Percentiles rank a stretch among this genome's conserved stretches.
These are phyloP conservation scores for Nannizziopsis barbatae DNA, from an alignment of 2,329 filamentous ascomycete species.

Conservation along the genomic window DNA sequence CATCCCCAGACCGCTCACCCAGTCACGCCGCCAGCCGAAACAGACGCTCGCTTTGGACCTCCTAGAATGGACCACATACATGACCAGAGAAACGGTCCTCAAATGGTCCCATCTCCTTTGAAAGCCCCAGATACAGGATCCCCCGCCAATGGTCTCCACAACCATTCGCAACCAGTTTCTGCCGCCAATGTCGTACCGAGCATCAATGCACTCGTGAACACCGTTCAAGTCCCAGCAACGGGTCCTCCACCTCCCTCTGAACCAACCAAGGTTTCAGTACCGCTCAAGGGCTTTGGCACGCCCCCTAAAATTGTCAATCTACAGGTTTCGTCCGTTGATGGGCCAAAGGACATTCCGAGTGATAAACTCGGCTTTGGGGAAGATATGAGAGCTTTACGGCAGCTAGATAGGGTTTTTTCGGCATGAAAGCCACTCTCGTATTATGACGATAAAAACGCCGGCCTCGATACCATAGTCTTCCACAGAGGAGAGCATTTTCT, in stretches of 20 bases:
- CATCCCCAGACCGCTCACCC: slow-evolving; percentile 5
- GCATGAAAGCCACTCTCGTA: slow-evolving; percentile 20
- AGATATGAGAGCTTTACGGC: slow-evolving; percentile 54
- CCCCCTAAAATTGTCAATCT: neutral
- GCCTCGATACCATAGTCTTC: neutral
- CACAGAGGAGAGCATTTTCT: neutral
- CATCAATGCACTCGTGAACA: slow-evolving; percentile 40
- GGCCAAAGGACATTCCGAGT: slow-evolving; percentile 45
- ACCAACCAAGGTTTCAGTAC: slow-evolving; percentile 10
- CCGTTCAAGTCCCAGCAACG: slow-evolving; percentile 22
- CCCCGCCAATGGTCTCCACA: slow-evolving; percentile 16
- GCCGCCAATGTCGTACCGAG: slow-evolving; percentile 42
- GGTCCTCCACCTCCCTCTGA: slow-evolving; percentile 18
- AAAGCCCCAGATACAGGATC: slow-evolving; percentile 17
- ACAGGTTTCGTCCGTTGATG: slow-evolving; percentile 16
- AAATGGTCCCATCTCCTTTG: slow-evolving; percentile 22
- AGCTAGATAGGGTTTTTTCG: slow-evolving; percentile 48
- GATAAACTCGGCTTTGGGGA: slow-evolving; percentile 50
- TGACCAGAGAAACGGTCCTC: slow-evolving; percentile 1
- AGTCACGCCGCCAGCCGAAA: neutral
- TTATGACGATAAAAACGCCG: neutral
- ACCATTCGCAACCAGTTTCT: slow-evolving; percentile 21
- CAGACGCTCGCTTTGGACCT: neutral
- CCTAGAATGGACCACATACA: neutral
- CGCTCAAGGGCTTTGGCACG: neutral